phyloP scores from a whole-genome alignment of 129 eudicot genomes.

The Flaveria ramosissima region DNA sequence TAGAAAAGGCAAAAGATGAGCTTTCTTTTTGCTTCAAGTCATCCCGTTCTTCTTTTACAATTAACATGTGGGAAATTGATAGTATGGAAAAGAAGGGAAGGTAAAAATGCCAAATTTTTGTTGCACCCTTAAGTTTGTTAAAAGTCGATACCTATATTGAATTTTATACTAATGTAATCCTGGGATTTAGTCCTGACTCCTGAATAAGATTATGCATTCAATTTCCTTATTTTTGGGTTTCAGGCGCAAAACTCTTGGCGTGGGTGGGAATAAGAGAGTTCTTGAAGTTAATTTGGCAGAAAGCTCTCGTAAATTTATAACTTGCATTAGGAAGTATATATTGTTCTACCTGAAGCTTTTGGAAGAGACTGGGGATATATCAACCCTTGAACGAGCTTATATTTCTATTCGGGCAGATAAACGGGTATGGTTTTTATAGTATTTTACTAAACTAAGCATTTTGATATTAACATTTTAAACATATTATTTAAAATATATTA shows the following conservation, averaged over 20 bases:
- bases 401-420: slow-evolving; percentile 83
- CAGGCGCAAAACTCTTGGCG: slow-evolving; percentile 87
- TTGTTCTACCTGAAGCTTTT: slow-evolving; percentile 76
- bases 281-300: slow-evolving; percentile 97
- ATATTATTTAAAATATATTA: background rate
- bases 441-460: slow-evolving; percentile 22
- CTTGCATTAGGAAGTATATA: slow-evolving; percentile 92
- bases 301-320: slow-evolving; percentile 93
- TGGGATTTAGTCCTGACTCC: slow-evolving; percentile 16
- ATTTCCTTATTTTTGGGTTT: slow-evolving; percentile 10
- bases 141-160: background rate
- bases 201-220: slow-evolving; percentile 3
- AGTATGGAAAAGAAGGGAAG: slow-evolving; percentile 93
- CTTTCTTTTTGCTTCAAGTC: slow-evolving; percentile 97
- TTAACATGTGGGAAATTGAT: slow-evolving; percentile 99
- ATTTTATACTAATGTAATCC: slow-evolving; percentile 12
- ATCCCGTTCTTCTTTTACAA: slow-evolving; percentile 89
- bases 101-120: slow-evolving; percentile 38
- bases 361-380: slow-evolving; percentile 80
- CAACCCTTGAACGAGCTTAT: slow-evolving; percentile 93
- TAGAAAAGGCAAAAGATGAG: slow-evolving; percentile 88
- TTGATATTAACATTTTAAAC: background rate
- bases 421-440: slow-evolving; percentile 58
- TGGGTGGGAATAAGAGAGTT: slow-evolving; percentile 62
- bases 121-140: background rate